Percentiles rank a stretch among this genome's conserved stretches.
Evolutionary conservation across 139 green algal species (phyloP).

Genomic region (Chlamydomonas eustigma): DNA sequence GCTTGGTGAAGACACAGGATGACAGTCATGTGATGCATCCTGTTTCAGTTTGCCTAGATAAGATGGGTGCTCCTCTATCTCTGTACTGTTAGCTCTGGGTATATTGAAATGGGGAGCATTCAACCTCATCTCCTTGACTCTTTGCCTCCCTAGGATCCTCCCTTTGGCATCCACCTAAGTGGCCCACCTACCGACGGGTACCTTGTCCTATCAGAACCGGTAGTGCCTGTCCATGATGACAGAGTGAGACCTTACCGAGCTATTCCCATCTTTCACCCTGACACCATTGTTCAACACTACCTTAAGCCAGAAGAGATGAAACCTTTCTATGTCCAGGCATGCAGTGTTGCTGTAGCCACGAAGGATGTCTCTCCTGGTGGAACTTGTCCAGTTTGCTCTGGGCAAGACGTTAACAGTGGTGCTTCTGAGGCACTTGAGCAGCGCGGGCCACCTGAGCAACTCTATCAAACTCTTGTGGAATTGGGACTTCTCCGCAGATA

Average conservation of each 20-base stretch:
- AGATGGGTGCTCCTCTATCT: no score
- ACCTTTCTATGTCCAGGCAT: conserved; percentile 47
- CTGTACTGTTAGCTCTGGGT: no score
- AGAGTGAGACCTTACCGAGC: conserved; percentile 54
- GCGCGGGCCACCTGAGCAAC: not conserved
- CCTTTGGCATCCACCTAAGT: conserved; percentile 66
- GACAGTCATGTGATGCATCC: no score
- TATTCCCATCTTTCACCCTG: conserved; percentile 47
- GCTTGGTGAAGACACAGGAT: no score
- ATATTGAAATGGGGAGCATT: no score
- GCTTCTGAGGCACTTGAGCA: not conserved
- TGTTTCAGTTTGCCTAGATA: no score
- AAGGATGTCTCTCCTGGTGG: not conserved
- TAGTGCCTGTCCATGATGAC: conserved; percentile 54
- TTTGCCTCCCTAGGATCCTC: conserved; percentile 40
- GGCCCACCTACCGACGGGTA: conserved; percentile 22
- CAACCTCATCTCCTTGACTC: no score
- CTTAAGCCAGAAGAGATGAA: conserved; percentile 51
- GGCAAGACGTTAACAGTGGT: not conserved
- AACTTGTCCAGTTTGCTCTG: not conserved
- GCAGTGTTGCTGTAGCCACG: not conserved
- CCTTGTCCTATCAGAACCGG: conserved; percentile 36
- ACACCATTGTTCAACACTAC: conserved; percentile 53
- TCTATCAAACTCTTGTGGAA: conserved; percentile 18
- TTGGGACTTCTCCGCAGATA: no score